Conservation (phyloP, 805 yeast genomes). For the Candida taoyuanica region DNA sequence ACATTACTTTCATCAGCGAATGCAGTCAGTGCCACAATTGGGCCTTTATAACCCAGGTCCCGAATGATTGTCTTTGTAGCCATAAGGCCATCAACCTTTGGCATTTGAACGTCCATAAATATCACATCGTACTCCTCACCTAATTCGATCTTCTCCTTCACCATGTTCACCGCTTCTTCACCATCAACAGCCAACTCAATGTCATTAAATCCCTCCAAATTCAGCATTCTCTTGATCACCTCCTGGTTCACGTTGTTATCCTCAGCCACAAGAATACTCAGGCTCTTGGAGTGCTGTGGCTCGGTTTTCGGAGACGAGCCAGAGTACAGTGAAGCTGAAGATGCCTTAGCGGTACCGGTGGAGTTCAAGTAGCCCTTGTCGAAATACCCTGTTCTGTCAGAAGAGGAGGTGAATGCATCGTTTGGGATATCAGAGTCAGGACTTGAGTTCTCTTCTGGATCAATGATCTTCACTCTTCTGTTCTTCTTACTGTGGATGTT, state of each 20-base stretch:
- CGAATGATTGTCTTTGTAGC: conserved; percentile 79
- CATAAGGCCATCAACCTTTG: conserved; percentile 80
- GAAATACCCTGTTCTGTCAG: conserved; percentile 14
- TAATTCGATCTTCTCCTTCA: conserved; percentile 31
- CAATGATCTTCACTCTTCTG: conserved; percentile 38
- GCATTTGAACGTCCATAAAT: conserved; percentile 98
- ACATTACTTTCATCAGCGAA: conserved; percentile 92
- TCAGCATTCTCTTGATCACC: conserved; percentile 84
- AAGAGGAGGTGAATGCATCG: conserved; percentile 10
- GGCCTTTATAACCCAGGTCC: conserved; percentile 55
- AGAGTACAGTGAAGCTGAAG: conserved; percentile 6
- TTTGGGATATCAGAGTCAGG: background rate
- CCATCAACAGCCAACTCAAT: conserved; percentile 87
- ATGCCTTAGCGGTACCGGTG: conserved; percentile 35
- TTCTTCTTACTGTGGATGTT: conserved; percentile 49
- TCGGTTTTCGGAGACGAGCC: conserved; percentile 8
- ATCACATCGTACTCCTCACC: conserved; percentile 58
- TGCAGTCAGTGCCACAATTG: conserved; percentile 93
- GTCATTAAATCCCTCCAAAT: conserved; percentile 70
- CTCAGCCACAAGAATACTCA: conserved; percentile 79
- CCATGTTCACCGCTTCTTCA: conserved; percentile 72
- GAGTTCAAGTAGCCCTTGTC: conserved; percentile 28
- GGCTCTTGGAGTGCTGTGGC: conserved; percentile 7
- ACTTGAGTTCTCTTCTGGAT: conserved; percentile 16
- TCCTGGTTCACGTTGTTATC: conserved; percentile 94